Percentiles rank a stretch among this genome's conserved stretches.
Conservation (phyloP, 371 early-diverging fungal species). For the Mortierella sp. region DNA sequence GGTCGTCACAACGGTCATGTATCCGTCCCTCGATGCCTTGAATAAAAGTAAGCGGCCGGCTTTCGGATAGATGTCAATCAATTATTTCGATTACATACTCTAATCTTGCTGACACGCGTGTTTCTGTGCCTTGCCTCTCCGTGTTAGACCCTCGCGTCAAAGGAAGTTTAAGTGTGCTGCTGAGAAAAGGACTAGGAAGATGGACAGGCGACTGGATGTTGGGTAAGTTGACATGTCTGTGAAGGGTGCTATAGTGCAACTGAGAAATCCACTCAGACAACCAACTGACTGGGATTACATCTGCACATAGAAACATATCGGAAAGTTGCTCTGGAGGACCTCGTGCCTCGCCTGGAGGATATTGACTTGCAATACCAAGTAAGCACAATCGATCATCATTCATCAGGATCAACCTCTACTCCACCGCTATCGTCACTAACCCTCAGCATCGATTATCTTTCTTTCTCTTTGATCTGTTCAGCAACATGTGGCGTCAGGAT, state of each 20-base stretch:
- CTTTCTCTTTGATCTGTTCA: not conserved
- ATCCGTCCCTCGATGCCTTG: not conserved
- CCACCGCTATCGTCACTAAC: not conserved
- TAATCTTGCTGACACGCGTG: not conserved
- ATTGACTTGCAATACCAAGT: slow-evolving; percentile 37
- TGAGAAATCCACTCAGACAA: not conserved
- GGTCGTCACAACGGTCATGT: slow-evolving; percentile 2
- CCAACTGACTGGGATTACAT: not conserved
- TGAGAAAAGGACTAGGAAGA: slow-evolving; percentile 31
- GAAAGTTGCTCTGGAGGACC: slow-evolving; percentile 26
- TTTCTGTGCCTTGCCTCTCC: not conserved
- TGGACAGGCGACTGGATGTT: slow-evolving; percentile 45
- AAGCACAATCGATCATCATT: not conserved
- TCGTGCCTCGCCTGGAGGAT: slow-evolving; percentile 26
- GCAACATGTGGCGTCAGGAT: slow-evolving; percentile 16
- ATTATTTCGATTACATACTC: no score
- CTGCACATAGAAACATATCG: slow-evolving; percentile 25
- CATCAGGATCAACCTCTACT: not conserved
- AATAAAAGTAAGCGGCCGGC: not conserved
- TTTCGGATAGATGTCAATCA: not conserved
- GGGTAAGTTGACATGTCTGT: slow-evolving; percentile 9
- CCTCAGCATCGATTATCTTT: not conserved
- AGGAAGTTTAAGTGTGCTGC: slow-evolving; percentile 32
- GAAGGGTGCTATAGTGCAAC: not conserved
- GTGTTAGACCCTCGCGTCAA: slow-evolving; percentile 14